Conservation (phyloP, 2,329 filamentous ascomycete species). For the Cladosporium sp. region DNA sequence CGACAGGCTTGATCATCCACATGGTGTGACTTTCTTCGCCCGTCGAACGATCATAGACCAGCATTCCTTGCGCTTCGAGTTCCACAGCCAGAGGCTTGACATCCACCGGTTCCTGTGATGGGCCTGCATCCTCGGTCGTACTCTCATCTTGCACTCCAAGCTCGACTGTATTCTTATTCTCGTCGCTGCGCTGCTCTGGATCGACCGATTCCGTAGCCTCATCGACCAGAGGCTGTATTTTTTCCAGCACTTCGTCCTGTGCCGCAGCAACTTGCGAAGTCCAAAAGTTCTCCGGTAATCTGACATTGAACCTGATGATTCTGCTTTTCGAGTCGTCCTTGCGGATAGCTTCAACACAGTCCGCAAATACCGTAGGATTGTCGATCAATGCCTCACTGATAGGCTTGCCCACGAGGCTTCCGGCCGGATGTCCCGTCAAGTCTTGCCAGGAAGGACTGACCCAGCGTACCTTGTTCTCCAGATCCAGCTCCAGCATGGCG, state of each 20-base stretch:
- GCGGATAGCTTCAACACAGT: conserved; percentile 84
- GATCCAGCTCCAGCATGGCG: conserved; percentile 88
- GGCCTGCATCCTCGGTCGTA: background rate
- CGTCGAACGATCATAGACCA: conserved; percentile 89
- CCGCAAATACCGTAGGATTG: conserved; percentile 76
- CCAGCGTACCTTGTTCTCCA: conserved; percentile 90
- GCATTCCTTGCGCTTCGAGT: conserved; percentile 94
- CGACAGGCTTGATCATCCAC: conserved; percentile 98
- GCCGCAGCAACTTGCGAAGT: background rate
- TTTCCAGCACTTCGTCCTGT: conserved; percentile 33
- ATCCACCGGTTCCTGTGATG: conserved; percentile 26
- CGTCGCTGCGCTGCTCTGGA: conserved; percentile 21
- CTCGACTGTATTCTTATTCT: conserved; percentile 25
- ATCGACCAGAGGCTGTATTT: background rate
- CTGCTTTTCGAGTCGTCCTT: conserved; percentile 91
- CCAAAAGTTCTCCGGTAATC: conserved; percentile 48
- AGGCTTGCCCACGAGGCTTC: conserved; percentile 70
- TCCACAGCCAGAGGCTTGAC: conserved; percentile 60
- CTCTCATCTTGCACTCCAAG: conserved; percentile 6
- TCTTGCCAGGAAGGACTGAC: conserved; percentile 95
- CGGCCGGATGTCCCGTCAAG: conserved; percentile 77
- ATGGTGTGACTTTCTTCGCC: conserved; percentile 93
- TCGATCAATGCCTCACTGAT: conserved; percentile 81
- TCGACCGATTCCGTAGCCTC: background rate
- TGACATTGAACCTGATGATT: conserved; percentile 77